A percentile compares a stretch with the other conserved stretches of the same genome.
phyloP scores from a whole-genome alignment of 1,284 basidiomycete genomes.

The Ustilago hordei region DNA sequence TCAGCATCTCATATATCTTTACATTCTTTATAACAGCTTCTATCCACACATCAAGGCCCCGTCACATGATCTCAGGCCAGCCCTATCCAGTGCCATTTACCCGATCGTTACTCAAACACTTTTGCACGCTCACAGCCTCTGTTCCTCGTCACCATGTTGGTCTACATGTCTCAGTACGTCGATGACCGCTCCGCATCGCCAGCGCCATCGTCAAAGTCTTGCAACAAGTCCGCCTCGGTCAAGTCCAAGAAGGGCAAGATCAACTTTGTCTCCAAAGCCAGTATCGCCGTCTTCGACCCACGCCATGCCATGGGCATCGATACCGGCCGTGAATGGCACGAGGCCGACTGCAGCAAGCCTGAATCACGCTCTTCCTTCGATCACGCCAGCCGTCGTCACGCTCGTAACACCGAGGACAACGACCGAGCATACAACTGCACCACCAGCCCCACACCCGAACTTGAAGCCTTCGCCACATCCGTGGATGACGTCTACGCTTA shows the following conservation, averaged over 20 bases:
- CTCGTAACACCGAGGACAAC: slow-evolving; percentile 20
- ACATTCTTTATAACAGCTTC: neutral
- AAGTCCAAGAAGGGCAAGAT: slow-evolving; percentile 59
- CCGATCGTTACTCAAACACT: neutral
- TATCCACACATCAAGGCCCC: neutral
- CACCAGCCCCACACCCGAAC: slow-evolving; percentile 56
- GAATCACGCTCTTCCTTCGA: slow-evolving; percentile 37
- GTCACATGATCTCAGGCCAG: slow-evolving; percentile 1
- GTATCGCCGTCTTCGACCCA: slow-evolving; percentile 62
- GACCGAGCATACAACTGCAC: slow-evolving; percentile 21
- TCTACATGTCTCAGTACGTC: slow-evolving; percentile 46
- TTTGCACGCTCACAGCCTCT: neutral
- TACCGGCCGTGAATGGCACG: slow-evolving; percentile 40
- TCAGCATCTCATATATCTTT: neutral
- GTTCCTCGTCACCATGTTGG: slow-evolving; percentile 17
- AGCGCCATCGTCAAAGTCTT: slow-evolving; percentile 5
- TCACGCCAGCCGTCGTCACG: slow-evolving; percentile 7
- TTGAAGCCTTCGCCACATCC: slow-evolving; percentile 57
- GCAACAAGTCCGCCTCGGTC: slow-evolving; percentile 16
- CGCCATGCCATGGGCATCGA: slow-evolving; percentile 67
- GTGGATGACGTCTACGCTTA: slow-evolving; percentile 25
- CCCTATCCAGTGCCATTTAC: neutral
- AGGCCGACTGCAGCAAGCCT: slow-evolving; percentile 10
- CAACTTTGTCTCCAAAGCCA: slow-evolving; percentile 64
- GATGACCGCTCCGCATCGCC: slow-evolving; percentile 30